Evolutionary conservation across 169 alveolate species (phyloP), one percentile per base, ranked within the genome.

Genomic region (Cryptosporidium ryanae): DNA sequence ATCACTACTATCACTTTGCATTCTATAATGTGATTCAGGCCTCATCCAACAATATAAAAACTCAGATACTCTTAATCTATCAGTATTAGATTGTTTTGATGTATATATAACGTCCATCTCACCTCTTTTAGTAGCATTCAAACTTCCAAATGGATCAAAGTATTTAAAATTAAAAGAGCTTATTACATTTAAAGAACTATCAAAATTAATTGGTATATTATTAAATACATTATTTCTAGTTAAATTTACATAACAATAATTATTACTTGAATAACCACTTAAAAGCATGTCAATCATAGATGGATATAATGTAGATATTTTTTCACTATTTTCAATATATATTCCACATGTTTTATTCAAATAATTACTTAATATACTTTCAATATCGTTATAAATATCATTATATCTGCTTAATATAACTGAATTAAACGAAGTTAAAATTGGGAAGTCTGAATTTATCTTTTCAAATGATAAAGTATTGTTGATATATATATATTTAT

Each of bases 21-120:
- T 59, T 2, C 17, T 15, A 61, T 76, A 76, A 38, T 76, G 63
- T 12, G 87, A 76, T 61, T 29, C 32, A n/a, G 87, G 87, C 13
- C 87, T 55, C 68, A 61, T 76, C 87, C 87, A 76, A 29, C 87
- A 76, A 38, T 49, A 25, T 23, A 76, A n/a, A 59, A 76, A 76
- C 7, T 76, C 87, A 43, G 87, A 55, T 12, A 48, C 59, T 43
- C 71, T 54, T 21, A 15, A 29, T 49, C 23, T 31, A 23, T 76
- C 71, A 31, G 17, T 44, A 8, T 32, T 21, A 7, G 68, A 55
- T 54, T 32, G 21, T 5, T 61, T 76, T 7, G 18, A 21, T 15
- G 87, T 23, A 52, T 76, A 76, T 13, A 32, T 57, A 12, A 76
- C 50, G 38, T 76, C 87, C 59, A 76, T 25, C 12, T 43, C 46